Base-by-base conservation (phyloP, 73 alveolate genomes). In the Durusdinium trenchii region DNA sequence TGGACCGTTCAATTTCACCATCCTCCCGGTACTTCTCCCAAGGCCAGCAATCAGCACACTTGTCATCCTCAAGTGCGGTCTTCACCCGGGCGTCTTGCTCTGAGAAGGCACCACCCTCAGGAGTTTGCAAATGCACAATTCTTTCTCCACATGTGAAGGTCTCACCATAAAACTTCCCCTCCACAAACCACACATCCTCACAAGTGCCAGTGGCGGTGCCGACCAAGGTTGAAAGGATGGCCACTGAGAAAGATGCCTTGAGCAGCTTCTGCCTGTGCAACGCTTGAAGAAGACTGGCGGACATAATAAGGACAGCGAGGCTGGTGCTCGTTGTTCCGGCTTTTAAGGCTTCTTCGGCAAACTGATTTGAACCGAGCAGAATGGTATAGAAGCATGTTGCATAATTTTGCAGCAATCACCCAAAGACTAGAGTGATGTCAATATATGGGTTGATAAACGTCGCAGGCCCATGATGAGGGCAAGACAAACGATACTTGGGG, bases 1-100 rank as follows among this genome's bases (percentile, higher is more conserved):
- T 54, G 38, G 98, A 91, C 90, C 98, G 40, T 23, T 91, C 98
- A 6, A 78, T 91, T 60, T 91, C 89, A 28, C 98, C 98, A 38
- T 91, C 98, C 60, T 71, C 61, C 28, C 98, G 98, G 98, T 69
- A 91, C 89, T 91, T 91, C 82, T 91, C 98, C 98, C 98, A 91
- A 0, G 98, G 98, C 98, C 98, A 91, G 89, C 98, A 91, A 40
- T 91, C 98, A 18, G 98, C 98, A 46, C 98, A 91, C 40, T 67
- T 47, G 90, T 64, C 89, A 45, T 91, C 82, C 82, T 91, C 98
- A 76, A 91, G 36, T 32, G 98, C 16, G 90, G 94, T 75, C 94
- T 84, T 62, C 36, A 89, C 86, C 42, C 96, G 96, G 32, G 96
- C 96, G 52, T 89, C 96, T 51, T 89, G 96, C 96, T 89, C 96